Evolutionary conservation across 495 filamentous ascomycete species (phyloP).

Genomic region (Penicillium riverlandense): DNA sequence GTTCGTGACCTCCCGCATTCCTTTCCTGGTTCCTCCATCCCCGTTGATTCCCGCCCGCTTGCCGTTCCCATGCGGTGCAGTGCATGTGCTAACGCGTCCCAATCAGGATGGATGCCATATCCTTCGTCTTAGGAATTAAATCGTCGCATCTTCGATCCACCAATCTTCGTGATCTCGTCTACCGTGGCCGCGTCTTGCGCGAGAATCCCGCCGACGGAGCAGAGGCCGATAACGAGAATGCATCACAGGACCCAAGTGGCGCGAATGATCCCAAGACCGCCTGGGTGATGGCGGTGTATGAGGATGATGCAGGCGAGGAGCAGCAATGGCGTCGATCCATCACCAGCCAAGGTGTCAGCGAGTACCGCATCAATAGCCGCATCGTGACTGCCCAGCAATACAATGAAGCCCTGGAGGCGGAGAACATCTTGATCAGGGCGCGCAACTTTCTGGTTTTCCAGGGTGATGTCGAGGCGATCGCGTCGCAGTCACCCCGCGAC

Average conservation of each 20-base stretch:
- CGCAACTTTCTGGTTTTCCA: slow-evolving; percentile 98
- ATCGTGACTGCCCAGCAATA: slow-evolving; percentile 85
- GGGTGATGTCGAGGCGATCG: slow-evolving; percentile 97
- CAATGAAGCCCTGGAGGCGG: slow-evolving; percentile 84
- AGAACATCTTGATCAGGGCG: slow-evolving; percentile 96
- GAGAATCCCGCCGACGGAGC: slow-evolving; percentile 36
- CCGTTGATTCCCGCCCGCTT: too few relatives aligned
- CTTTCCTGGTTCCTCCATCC: not conserved
- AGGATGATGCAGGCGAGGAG: slow-evolving; percentile 93
- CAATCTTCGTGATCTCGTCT: slow-evolving; percentile 92
- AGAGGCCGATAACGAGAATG: slow-evolving; percentile 26
- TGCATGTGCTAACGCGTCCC: slow-evolving; percentile 16
- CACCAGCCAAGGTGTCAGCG: slow-evolving; percentile 79
- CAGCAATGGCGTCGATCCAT: slow-evolving; percentile 94
- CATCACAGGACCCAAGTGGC: slow-evolving; percentile 43
- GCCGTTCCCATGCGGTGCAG: not conserved
- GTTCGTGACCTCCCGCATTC: slow-evolving; percentile 43
- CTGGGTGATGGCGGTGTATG: slow-evolving; percentile 99
- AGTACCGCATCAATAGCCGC: slow-evolving; percentile 93
- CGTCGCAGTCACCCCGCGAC: slow-evolving; percentile 84
- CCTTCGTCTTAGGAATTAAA: slow-evolving; percentile 97
- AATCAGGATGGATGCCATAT: slow-evolving; percentile 95
- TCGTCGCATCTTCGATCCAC: slow-evolving; percentile 92
- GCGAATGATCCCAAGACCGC: slow-evolving; percentile 80
- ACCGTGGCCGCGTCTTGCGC: slow-evolving; percentile 88